Base-by-base conservation (phyloP, 495 filamentous ascomycete species). In the Lichina pygmaea region DNA sequence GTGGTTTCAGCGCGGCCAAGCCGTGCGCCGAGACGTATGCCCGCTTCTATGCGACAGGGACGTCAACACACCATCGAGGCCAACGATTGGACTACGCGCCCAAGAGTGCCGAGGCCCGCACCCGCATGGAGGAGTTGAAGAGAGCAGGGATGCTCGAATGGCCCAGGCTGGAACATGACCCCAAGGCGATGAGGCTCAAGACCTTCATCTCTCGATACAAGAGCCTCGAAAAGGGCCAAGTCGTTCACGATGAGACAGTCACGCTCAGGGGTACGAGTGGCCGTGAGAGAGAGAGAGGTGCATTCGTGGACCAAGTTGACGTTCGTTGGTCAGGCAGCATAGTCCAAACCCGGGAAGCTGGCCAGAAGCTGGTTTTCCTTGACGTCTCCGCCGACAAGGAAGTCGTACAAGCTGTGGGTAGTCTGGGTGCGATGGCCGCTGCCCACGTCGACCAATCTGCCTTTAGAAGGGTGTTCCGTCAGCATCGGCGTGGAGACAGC, bases 331-430 rank as follows among this genome's bases (percentile, higher is more conserved):
- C 43, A 81, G 77, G 77, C 63, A 78, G 77, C 55, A 65, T 82
- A 50, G 64, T 57, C 58, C 67, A 66, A 42, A 62, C 62, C 52
- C 71, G 71, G 55, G 63, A 61, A 48, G 64, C 66, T 44, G 74
- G 70, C 46, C 72, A 67, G 53, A 81, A 78, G 60, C 73, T 97
- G 55, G 65, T 79, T 40, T 97, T 97, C 59, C 60, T 93, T 51
- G 78, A 86, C 59, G 53, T 95, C 46, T 59, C 68, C 46, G 72
- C 78, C 60, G 72, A 85, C 58, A 75, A 72, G 34, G 56, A 68
- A 52, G 69, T 67, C 50, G 53, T 85, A 33, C 89, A 97, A 56
- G 67, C 68, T 31, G 68, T 93, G 57, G 70, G 76, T 57, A 77
- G 81, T 59, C 60, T 75, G 37, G 60, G 60, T 33, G 68, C 64